These are phyloP conservation scores for Pseudisothecium myosuroides DNA, from an alignment of 225 moss, liverwort and hornwort species.

Conservation along the genomic window DNA sequence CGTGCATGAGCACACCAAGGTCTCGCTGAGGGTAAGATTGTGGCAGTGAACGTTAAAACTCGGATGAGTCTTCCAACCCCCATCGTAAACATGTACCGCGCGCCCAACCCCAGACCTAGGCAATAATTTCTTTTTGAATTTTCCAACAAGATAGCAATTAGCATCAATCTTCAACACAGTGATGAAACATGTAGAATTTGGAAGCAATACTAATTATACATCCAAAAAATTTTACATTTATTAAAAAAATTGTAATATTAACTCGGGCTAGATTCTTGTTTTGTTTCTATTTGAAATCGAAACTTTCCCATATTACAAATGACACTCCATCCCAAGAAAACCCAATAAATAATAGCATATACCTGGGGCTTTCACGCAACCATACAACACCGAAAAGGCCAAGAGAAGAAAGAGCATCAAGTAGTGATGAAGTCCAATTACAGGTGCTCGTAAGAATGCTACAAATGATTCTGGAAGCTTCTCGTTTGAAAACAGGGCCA, in stretches of 20 bases:
- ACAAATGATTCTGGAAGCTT: slow-evolving; percentile 41
- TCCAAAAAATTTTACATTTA: neutral
- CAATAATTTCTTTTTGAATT: neutral
- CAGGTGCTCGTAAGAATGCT: slow-evolving; percentile 54
- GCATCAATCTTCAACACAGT: neutral
- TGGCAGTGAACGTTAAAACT: slow-evolving; percentile 62
- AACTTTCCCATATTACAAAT: neutral
- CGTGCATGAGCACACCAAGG: slow-evolving; percentile 82
- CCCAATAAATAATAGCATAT: neutral
- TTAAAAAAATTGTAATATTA: neutral
- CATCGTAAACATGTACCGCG: slow-evolving; percentile 89
- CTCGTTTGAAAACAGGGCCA: slow-evolving; percentile 51
- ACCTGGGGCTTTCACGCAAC: slow-evolving; percentile 48
- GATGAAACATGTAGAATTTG: neutral
- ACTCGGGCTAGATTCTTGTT: neutral
- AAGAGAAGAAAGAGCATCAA: slow-evolving; percentile 81
- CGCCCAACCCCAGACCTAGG: slow-evolving; percentile 63
- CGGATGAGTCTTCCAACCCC: slow-evolving; percentile 73
- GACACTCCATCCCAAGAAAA: neutral
- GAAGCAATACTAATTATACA: neutral
- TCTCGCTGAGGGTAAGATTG: slow-evolving; percentile 75
- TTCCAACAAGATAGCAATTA: neutral
- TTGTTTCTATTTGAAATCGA: neutral
- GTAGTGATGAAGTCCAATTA: slow-evolving; percentile 79
- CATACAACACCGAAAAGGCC: slow-evolving; percentile 74